phyloP scores from a whole-genome alignment of 2,329 filamentous ascomycete genomes.

The Colletotrichum navitas region DNA sequence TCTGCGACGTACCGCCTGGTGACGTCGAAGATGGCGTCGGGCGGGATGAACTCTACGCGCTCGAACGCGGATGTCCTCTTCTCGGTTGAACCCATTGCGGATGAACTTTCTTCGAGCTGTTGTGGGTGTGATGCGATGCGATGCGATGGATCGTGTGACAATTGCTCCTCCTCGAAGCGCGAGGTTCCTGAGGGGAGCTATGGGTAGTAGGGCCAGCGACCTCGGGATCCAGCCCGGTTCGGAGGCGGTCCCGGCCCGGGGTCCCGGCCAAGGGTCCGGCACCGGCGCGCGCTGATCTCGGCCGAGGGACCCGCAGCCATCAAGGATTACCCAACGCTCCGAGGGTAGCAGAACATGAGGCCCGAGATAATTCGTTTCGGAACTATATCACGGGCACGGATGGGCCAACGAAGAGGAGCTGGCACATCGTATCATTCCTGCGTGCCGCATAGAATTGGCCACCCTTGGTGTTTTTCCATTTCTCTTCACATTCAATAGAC shows the following conservation, averaged over 20 bases:
- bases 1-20: slow-evolving; percentile 51
- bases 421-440: not conserved
- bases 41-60: slow-evolving; percentile 46
- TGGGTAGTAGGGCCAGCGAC: not conserved
- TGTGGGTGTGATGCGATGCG: not conserved
- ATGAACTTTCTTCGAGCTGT: not conserved
- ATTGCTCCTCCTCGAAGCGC: not conserved
- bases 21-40: slow-evolving; percentile 53
- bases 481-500: slow-evolving; percentile 1
- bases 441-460: not conserved
- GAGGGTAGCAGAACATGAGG: slow-evolving; percentile 8
- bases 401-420: slow-evolving; percentile 27
- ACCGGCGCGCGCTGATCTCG: slow-evolving; percentile 29
- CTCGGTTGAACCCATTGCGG: slow-evolving; percentile 31
- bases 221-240: slow-evolving; percentile 32
- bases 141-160: too few relatives aligned
- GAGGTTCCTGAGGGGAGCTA: not conserved
- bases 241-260: slow-evolving; percentile 28
- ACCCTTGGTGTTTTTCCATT: not conserved
- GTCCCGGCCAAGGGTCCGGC: slow-evolving; percentile 26
- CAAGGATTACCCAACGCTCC: slow-evolving; percentile 28
- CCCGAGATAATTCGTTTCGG: slow-evolving; percentile 3
- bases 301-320: slow-evolving; percentile 21
- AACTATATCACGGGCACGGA: not conserved
- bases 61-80: slow-evolving; percentile 43